Base-by-base conservation (phyloP, 768 basidiomycete species). In the Trametes punicea region DNA sequence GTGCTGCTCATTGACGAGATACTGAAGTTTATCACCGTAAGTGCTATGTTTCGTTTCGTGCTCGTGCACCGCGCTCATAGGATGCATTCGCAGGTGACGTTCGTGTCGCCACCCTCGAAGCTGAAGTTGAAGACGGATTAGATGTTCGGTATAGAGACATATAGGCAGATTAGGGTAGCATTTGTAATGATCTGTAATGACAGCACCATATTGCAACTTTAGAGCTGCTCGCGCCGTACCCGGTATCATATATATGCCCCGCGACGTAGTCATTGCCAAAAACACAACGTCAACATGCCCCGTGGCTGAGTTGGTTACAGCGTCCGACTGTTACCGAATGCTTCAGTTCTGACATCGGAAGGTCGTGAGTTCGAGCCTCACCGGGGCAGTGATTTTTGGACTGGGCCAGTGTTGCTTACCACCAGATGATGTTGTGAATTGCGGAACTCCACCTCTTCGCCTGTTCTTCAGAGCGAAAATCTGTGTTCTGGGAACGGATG, bases 1-100 rank as follows among this genome's bases (percentile, higher is more conserved):
- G 93, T 99, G 30, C 67, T 99, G 34, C 48, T 90, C 45, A 85
- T 98, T 45, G 96, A 98, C 71, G 97, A 98, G 71, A 64, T 88
- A 23, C 76, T 98, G 67, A 98, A 98, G 71, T 85, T 88, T 60
- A 70, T 90, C 51, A 81, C 89, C 63, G 90, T 90, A 64, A 70
- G 86, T 69, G 33, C 40, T 33, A 6, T 18, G 18, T 36, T 26
- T n/a, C 44, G 30, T 46, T 39, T 20, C 66, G n/a, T 2, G 15
- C 3, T 6, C 15, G 27, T 29, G 55, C 41, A 30, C 34, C 25
- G 15, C 26, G 16, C 38, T 40, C 21, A 25, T 25, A 13, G 16
- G 26, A 45, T 36, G 20, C 34, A 7, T 30, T 15, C 44, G 13
- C 56, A 87, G 83, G 71, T 79, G 27, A 81, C 75, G n/a, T 76